A percentile compares a stretch with the other conserved stretches of the same genome.
Evolutionary conservation across 1,284 basidiomycete species (phyloP).

Genomic region (Ceratobasidium theobromae): DNA sequence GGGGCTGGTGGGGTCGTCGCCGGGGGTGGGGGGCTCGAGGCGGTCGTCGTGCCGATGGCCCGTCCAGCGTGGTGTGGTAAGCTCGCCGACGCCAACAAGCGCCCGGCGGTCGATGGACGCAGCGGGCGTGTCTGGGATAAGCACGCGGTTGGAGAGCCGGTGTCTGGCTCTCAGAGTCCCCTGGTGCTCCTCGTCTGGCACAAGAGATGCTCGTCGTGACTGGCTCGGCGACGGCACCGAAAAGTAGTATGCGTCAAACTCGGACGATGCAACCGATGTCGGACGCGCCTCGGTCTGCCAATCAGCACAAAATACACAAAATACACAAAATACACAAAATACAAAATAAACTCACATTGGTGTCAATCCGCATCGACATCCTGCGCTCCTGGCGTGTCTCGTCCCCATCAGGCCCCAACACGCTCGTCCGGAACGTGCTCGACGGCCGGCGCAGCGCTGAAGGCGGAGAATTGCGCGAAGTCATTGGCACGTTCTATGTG

Average conservation of each 20-base stretch:
- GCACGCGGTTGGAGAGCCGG: constrained; percentile 25
- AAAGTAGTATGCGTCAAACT: constrained; percentile 83
- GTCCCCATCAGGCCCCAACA: constrained; percentile 3
- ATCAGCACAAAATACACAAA: too few species aligned
- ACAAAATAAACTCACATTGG: too few species aligned
- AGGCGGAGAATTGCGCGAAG: constrained; percentile 17
- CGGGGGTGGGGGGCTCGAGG: background rate
- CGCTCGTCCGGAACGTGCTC: constrained; percentile 19
- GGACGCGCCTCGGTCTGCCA: constrained; percentile 16
- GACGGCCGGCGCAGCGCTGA: constrained; percentile 14
- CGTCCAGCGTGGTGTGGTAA: constrained; percentile 93
- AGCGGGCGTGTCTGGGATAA: constrained; percentile 57
- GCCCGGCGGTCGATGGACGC: constrained; percentile 82
- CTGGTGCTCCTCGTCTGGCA: constrained; percentile 40
- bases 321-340: too few species aligned
- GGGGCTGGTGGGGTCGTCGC: constrained; percentile 52
- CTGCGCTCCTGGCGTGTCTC: constrained; percentile 13
- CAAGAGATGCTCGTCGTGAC: constrained; percentile 57
- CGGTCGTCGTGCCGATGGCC: constrained; percentile 11
- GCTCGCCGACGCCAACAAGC: constrained; percentile 91
- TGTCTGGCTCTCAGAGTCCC: constrained; percentile 7
- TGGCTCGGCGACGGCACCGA: constrained; percentile 62
- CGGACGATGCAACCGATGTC: constrained; percentile 61
- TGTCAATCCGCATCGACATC: constrained; percentile 18
- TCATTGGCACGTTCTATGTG: background rate